Evolutionary conservation across 2,329 filamentous ascomycete species (phyloP), one percentile per base, ranked within the genome.

Genomic region (Malbranchea zuffiana): DNA sequence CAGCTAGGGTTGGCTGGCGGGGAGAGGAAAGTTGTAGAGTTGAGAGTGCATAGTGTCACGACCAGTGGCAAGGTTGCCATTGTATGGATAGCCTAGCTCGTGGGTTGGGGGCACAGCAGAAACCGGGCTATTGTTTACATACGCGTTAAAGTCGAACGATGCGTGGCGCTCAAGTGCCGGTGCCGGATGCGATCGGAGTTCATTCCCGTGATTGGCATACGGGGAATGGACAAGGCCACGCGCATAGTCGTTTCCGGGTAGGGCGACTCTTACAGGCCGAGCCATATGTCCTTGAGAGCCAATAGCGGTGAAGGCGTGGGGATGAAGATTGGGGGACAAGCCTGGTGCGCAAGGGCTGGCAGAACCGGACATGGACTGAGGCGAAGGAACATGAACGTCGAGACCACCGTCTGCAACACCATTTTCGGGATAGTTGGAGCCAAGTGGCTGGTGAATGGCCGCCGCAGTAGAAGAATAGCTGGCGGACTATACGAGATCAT

Each of bases 391-490:
- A 42, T 61, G 65, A 43, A 60, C 58, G 33, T 72, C 67, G 26
- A 65, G 59, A 41, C 64, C 59, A 28, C 65, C 60, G 43, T 71
- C 67, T 36, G 67, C 63, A 33, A 60, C 58, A 10, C 62, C 63
- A 42, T 61, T 60, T 42, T 59, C 59, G 27, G 55, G 45, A 41
- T 60, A 62, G 39, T 52, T 57, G 3, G 60, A 58, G 18, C 47
- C 53, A 32, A 60, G 55, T 4, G 61, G 51, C 3, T 61, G 57
- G 4, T 60, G 51, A 19, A 67, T 53, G 16, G 63, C 55, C 13
- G 59, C 54, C 38, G 75, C 75, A 13, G 75, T 79, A 25, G 76
- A 79, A n/a, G 75, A 75, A 54, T 79, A 80, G 55, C 74, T 79
- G 41, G 75, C 76, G 49, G 75, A 78, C 74, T 78, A 50, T 43